phyloP scores from a whole-genome alignment of 148 eudicot species.

The Tetragonia tetragonoides region DNA sequence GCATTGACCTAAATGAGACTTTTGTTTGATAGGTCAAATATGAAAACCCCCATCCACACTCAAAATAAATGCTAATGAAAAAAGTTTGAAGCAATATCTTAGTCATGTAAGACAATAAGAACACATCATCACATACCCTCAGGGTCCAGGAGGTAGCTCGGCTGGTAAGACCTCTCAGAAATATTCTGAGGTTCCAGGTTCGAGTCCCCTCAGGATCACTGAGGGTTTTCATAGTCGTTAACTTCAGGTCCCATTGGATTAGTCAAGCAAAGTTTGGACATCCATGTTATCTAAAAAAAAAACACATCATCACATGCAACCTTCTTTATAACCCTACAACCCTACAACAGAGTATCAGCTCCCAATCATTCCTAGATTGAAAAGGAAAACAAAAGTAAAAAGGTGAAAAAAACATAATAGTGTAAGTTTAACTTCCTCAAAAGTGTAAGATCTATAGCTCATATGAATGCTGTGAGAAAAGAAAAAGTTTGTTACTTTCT shows the following conservation, averaged over 20 bases:
- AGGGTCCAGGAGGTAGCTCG: too few relatives aligned
- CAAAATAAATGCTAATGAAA: not conserved
- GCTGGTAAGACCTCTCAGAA: too few relatives aligned
- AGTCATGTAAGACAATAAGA: not conserved
- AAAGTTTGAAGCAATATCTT: not conserved
- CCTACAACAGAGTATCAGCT: not conserved
- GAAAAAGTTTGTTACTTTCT: conserved; percentile 1
- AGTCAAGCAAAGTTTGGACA: too few relatives aligned
- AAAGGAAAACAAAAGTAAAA: not conserved
- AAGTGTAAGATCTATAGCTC: conserved; percentile 6
- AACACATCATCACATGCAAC: not conserved
- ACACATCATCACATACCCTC: too few relatives aligned
- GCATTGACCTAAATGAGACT: not conserved
- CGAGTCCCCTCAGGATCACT: too few relatives aligned
- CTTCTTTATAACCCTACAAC: not conserved
- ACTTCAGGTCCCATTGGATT: too few relatives aligned
- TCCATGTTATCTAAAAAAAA: too few relatives aligned
- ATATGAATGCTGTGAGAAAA: not conserved
- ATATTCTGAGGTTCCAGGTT: too few relatives aligned
- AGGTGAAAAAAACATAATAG: not conserved
- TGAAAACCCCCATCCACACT: not conserved
- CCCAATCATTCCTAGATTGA: not conserved
- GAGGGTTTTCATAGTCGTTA: too few relatives aligned
- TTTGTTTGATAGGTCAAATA: not conserved
- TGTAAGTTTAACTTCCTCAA: not conserved